Evolutionary conservation across 2,329 filamentous ascomycete genomes (phyloP), one percentile per base, ranked within the genome.

Genomic region (Pseudocercospora eumusae): DNA sequence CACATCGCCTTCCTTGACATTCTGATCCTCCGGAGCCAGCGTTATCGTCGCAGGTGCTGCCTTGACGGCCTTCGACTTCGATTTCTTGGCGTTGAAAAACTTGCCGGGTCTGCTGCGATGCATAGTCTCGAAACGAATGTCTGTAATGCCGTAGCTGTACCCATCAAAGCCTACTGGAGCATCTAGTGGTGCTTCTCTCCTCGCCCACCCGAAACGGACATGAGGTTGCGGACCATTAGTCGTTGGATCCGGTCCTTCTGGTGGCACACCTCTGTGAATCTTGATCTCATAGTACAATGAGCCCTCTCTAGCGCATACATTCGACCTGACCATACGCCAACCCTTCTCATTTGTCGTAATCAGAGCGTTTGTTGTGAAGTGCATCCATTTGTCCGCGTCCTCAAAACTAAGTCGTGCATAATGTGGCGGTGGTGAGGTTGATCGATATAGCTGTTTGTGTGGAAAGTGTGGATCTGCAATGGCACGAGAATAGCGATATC

Each of bases 251-350:
- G 78, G 77, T 6, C 78, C 79, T 50, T 76, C 71, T 55, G 77
- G 76, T 2, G 85, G 80, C 45, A 91, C 87, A 36, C 95, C 95
- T 67, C 88, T 86, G 9, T 93, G 88, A 58, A 99, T 86, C 72
- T 90, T 93, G 76, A 93, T 92, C 77, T 99, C 95, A 82, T 92
- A 99, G 76, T 96, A 99, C 82, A 91, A 92, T 31, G 90, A 86
- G 0, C 95, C 95, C 76, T 98, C 91, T 50, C 95, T 84, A 4
- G 93, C 90, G 23, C 90, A 92, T 0, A 98, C 89, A 71, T 99
- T 99, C 11, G 91, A 92, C 42, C 93, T 86, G 1, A 90, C 89
- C 82, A 93, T 95, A 62, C 96, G 86, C 83, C 95, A 97, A 8
- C 95, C 93, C 76, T 96, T 96, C 68, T 93, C 88, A 13, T 95